Evolutionary conservation across 768 basidiomycete species (phyloP), one percentile per base, ranked within the genome.

Genomic region (Trametes villosa): DNA sequence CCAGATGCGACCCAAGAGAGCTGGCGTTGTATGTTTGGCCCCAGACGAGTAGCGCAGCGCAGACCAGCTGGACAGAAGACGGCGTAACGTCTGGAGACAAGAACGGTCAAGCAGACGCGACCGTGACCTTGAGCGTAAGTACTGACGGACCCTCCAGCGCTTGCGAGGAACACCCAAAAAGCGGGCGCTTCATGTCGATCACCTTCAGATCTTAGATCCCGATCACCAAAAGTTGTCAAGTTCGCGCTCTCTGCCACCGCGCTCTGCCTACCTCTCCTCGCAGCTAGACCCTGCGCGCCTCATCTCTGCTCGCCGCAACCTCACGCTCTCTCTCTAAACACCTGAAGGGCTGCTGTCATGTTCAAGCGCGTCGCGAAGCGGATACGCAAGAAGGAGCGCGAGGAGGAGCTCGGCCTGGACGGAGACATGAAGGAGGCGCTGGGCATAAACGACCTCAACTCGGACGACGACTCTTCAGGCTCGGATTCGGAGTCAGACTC

Each of bases 341-440:
- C 27, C 4, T 11, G 20, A 3, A n/a, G n/a, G 9, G 2, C 27
- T 3, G 17, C 46, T 17, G 45, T 8, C 48, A 92, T 92, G 91
- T 91, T 91, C 79, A 92, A 93, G 75, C 84, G 91, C 60, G 79
- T 91, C 8, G 86, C 86, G 65, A 91, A 86, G 70, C 81, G 86
- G 46, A 81, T 79, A 26, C 79, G 79, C 67, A 86, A 81, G 66
- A 81, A 78, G 60, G 79, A 86, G 67, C 78, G 86, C 64, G 88
- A 88, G 62, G 86, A 87, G 70, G 81, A 84, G 51, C 79, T 88
- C 34, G 87, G 84, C 0, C 65, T 89, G 6, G 84, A 89, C 58
- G 82, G 81, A 33, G 86, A 86, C n/a, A 77, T 79, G 76, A 88
- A 81, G 68, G 84, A 83, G 48, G 69, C 85, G 34, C 74, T 91